Evolutionary conservation across 2,329 filamentous ascomycete species (phyloP).

Genomic region (Remersonia thermophila): DNA sequence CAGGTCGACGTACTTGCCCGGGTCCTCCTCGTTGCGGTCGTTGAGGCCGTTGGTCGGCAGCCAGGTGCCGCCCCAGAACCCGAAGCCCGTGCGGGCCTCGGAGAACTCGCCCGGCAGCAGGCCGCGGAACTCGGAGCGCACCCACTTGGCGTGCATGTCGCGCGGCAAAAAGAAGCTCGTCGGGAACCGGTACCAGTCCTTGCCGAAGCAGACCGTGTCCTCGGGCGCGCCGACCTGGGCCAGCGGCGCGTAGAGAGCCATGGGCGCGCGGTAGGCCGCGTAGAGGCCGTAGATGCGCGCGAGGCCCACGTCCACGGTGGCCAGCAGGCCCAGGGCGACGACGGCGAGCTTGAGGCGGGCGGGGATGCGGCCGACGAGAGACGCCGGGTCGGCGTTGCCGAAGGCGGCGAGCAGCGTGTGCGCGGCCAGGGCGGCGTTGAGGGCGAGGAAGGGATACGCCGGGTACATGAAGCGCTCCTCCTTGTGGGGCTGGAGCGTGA

Average conservation of each 20-base stretch:
- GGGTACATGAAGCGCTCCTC: slow-evolving; percentile 99
- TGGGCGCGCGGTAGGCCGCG: slow-evolving; percentile 71
- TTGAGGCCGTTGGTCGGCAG: slow-evolving; percentile 77
- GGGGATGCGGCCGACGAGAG: slow-evolving; percentile 59
- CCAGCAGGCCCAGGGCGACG: slow-evolving; percentile 47
- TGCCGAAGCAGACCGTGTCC: slow-evolving; percentile 75
- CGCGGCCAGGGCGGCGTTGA: slow-evolving; percentile 76
- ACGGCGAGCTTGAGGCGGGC: slow-evolving; percentile 58
- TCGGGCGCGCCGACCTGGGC: slow-evolving; percentile 43
- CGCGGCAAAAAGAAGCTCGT: slow-evolving; percentile 82
- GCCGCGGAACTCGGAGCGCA: slow-evolving; percentile 81
- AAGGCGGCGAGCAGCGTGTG: slow-evolving; percentile 69
- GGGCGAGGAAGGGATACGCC: slow-evolving; percentile 75
- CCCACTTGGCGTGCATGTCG: slow-evolving; percentile 75
- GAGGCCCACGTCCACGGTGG: slow-evolving; percentile 53
- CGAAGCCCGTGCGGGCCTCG: slow-evolving; percentile 56
- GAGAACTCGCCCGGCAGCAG: slow-evolving; percentile 84
- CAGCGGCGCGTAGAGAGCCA: slow-evolving; percentile 58
- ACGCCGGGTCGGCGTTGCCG: slow-evolving; percentile 56
- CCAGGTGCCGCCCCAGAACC: slow-evolving; percentile 74
- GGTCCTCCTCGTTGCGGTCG: slow-evolving; percentile 77
- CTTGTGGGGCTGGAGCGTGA: slow-evolving; percentile 88
- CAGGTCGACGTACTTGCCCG: slow-evolving; percentile 72
- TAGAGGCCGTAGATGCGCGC: slow-evolving; percentile 66
- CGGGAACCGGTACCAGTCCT: slow-evolving; percentile 97